phyloP scores from a whole-genome alignment of 2,329 filamentous ascomycete species.

The Cercospora sp. region DNA sequence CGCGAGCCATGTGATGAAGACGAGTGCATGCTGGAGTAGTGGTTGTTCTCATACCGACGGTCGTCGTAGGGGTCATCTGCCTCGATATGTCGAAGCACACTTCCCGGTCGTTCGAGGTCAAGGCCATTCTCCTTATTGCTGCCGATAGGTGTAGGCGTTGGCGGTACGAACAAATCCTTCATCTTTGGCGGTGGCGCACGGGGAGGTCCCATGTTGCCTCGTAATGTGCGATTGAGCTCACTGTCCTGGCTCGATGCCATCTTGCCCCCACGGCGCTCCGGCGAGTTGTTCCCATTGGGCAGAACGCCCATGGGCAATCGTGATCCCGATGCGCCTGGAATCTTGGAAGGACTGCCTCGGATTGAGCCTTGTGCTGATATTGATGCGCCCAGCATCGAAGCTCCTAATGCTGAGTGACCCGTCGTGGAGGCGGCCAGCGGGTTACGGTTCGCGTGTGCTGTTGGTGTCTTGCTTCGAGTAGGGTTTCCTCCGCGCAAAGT shows the following conservation, averaged over 20 bases:
- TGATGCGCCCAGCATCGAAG: slow-evolving; percentile 18
- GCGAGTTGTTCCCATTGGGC: slow-evolving; percentile 73
- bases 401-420: slow-evolving; percentile 37
- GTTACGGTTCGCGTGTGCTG: slow-evolving; percentile 38
- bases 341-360: slow-evolving; percentile 61
- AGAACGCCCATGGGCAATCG: slow-evolving; percentile 69
- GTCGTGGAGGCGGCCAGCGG: slow-evolving; percentile 33
- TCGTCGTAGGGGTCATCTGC: slow-evolving; percentile 90
- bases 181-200: slow-evolving; percentile 84
- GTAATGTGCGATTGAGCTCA: slow-evolving; percentile 42
- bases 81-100: slow-evolving; percentile 59
- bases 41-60: slow-evolving; percentile 29
- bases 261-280: slow-evolving; percentile 60
- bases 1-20: slow-evolving; percentile 14
- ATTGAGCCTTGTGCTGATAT: slow-evolving; percentile 28
- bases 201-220: slow-evolving; percentile 44
- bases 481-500: slow-evolving; percentile 47
- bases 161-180: slow-evolving; percentile 71
- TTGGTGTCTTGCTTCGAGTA: slow-evolving; percentile 48
- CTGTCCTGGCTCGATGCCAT: slow-evolving; percentile 28
- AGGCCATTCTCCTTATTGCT: slow-evolving; percentile 39
- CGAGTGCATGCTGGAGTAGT: slow-evolving; percentile 26
- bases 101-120: slow-evolving; percentile 54
- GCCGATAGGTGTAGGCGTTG: slow-evolving; percentile 48
- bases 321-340: slow-evolving; percentile 53